Conservation (phyloP, 352 stramenopile species). For the Globisporangium acanthophoron region DNA sequence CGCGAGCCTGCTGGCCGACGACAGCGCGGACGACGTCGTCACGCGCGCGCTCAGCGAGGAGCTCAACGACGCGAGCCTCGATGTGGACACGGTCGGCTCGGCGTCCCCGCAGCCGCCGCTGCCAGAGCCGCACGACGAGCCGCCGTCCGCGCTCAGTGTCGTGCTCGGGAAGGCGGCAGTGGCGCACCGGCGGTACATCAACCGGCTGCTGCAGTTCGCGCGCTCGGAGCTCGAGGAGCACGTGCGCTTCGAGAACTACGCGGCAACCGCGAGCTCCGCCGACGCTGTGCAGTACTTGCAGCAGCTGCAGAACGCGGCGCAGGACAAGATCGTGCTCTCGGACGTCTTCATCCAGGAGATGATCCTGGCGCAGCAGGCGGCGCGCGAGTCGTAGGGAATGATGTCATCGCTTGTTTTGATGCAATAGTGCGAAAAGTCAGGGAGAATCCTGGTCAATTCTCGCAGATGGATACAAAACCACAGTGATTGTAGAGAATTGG, state of each 20-base stretch:
- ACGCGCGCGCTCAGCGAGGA: conserved; percentile 20
- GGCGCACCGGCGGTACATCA: conserved; percentile 68
- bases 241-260: conserved; percentile 71
- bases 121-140: conserved; percentile 22
- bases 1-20: conserved; percentile 16
- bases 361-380: conserved; percentile 72
- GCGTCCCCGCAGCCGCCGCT: conserved; percentile 14
- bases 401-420: neutral
- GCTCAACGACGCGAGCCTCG: conserved; percentile 11
- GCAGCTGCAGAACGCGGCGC: conserved; percentile 79
- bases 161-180: conserved; percentile 56
- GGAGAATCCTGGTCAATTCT: neutral
- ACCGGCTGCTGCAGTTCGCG: conserved; percentile 59
- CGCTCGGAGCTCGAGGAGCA: conserved; percentile 69
- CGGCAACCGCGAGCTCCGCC: conserved; percentile 66
- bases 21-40: conserved; percentile 21
- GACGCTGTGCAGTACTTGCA: conserved; percentile 84
- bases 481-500: neutral
- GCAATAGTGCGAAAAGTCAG: neutral
- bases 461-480: neutral
- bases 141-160: conserved; percentile 55
- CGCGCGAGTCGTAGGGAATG: conserved; percentile 41
- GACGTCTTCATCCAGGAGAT: conserved; percentile 84
- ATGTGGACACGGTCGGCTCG: neutral
- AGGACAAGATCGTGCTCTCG: conserved; percentile 86